Evolutionary conservation across 208 protist species (phyloP), one percentile per base, ranked within the genome.

Genomic region (Acanthamoeba quina): DNA sequence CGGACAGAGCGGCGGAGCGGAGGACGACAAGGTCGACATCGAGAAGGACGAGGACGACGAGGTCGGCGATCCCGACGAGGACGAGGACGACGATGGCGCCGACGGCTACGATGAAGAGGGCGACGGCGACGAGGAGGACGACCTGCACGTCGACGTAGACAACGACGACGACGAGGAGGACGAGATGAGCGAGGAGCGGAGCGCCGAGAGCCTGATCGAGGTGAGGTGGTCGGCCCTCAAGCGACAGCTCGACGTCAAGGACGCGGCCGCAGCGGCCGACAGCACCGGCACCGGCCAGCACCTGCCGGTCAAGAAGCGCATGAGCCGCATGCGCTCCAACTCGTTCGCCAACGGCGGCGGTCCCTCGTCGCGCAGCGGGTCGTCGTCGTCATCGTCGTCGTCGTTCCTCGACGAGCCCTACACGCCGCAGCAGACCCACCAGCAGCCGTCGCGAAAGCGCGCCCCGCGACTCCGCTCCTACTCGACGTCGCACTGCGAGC

Each of bases 211-310:
- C 68, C 68, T 76, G 68, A 29, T 76, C 13, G 68, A 76, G 34
- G 68, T 76, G 29, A 37, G n/a, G 68, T 76, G 68, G 68, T 44
- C 68, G n/a, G 68, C 68, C 68, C 68, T 76, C 68, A 76, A 76
- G 68, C 68, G 68, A 21, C 68, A 21, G 29, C 68, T 76, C 68
- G 29, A 76, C 68, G 68, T 76, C 68, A 41, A 76, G 29, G 68
- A 76, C 68, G 68, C 29, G 7, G n/a, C 29, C 15, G 34, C n/a
- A 10, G 68, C 68, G 5, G n/a, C 31, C 24, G 29, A 47, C 15
- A 11, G 15, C 13, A 11, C 11, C 68, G 68, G 37, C 34, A 41
- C 10, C 29, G 68, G 31, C 34, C 6, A 13, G 29, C 68, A 76
- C 68, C 34, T 76, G 68, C 68, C 68, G n/a, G 68, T 76, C 31